These are phyloP conservation scores for Quercus mongolica DNA, from an alignment of 306 rosid species.

Conservation along the genomic window DNA sequence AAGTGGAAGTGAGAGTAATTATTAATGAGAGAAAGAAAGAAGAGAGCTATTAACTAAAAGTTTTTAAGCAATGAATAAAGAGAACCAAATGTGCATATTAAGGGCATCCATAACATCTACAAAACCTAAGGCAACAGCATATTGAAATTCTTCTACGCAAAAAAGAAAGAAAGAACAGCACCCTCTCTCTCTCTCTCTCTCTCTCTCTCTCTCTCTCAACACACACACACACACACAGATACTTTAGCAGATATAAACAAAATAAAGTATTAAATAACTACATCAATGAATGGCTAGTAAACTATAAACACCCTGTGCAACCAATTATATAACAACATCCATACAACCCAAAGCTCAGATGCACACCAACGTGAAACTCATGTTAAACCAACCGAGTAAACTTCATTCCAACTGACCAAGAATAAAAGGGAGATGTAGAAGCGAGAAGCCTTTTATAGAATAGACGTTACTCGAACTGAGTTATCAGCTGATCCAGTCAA, in stretches of 20 bases:
- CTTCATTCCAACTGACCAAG: slow-evolving; percentile 3
- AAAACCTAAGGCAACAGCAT: too few relatives aligned
- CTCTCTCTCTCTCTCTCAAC: not conserved
- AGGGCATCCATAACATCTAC: too few relatives aligned
- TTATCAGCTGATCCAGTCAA: slow-evolving; percentile 94
- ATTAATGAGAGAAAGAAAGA: too few relatives aligned
- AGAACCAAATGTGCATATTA: too few relatives aligned
- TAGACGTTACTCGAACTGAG: slow-evolving; percentile 77
- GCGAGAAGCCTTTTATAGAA: slow-evolving; percentile 29
- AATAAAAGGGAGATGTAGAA: slow-evolving; percentile 4
- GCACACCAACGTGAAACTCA: not conserved
- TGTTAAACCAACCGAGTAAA: not conserved
- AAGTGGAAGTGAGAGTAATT: too few relatives aligned
- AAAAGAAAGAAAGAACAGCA: not conserved
- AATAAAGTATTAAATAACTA: too few relatives aligned
- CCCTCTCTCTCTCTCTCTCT: not conserved
- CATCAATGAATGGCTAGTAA: not conserved
- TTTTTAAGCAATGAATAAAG: too few relatives aligned
- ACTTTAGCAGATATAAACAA: too few relatives aligned
- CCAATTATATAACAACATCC: not conserved
- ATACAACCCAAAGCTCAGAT: not conserved
- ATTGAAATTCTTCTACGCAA: too few relatives aligned
- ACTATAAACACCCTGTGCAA: not conserved
- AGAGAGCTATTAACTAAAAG: too few relatives aligned
- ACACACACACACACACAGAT: not conserved